Evolutionary conservation across 2,329 filamentous ascomycete species (phyloP).

Genomic region (Claviceps monticola): DNA sequence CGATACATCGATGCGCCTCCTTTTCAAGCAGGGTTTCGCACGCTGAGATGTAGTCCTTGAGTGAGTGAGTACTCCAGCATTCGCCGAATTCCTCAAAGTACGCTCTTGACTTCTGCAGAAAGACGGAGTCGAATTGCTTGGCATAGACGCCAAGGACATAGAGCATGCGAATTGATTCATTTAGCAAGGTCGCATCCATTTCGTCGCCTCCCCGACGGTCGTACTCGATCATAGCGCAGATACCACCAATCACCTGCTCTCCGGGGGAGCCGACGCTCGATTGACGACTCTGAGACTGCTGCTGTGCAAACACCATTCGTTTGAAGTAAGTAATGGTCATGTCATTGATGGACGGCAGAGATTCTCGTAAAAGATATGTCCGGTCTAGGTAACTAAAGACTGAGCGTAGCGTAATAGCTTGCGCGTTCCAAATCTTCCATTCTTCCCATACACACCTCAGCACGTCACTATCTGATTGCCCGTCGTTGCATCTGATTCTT

Average conservation of each 20-base stretch:
- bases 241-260: conserved; percentile 29
- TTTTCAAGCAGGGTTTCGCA: conserved; percentile 54
- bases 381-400: conserved; percentile 93
- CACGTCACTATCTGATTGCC: conserved; percentile 45
- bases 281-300: not conserved
- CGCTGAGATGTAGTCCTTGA: conserved; percentile 63
- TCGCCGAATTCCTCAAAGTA: conserved; percentile 62
- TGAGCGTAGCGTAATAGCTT: conserved; percentile 60
- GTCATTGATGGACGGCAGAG: conserved; percentile 61
- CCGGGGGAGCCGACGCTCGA: conserved; percentile 11
- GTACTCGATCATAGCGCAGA: conserved; percentile 61
- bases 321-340: conserved; percentile 68
- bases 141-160: conserved; percentile 74
- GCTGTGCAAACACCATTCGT: conserved; percentile 32
- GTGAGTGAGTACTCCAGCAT: conserved; percentile 43
- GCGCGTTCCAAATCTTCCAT: conserved; percentile 69
- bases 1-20: conserved; percentile 65
- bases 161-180: conserved; percentile 66
- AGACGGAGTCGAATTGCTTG: conserved; percentile 62
- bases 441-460: conserved; percentile 39
- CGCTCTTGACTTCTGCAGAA: conserved; percentile 51
- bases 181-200: conserved; percentile 53
- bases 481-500: conserved; percentile 35
- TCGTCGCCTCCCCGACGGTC: conserved; percentile 48
- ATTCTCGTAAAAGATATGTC: conserved; percentile 66